Evolutionary conservation across 331 rosid genomes (phyloP), one percentile per base, ranked within the genome.

Genomic region (Stylosanthes scabra): DNA sequence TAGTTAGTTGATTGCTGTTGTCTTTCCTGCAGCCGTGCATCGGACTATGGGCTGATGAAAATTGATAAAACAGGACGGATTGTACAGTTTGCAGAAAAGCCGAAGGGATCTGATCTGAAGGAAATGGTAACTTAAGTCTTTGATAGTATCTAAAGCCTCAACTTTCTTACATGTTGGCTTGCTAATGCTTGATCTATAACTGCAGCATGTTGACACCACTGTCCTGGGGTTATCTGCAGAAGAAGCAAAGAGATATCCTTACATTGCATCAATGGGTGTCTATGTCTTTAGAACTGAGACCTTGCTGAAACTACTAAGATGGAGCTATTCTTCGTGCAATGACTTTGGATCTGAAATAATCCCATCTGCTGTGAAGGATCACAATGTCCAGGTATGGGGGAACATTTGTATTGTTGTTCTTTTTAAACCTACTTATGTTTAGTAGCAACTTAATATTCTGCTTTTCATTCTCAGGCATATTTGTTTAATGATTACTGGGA

Each of bases 401-500:
- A 50, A 61, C 63, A 40, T 77, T 70, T 13, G 40, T 42, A 7
- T 65, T 42, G 44, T 34, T 50, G 6, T 64, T 59, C 46, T 49
- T 45, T 72, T 65, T 31, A 44, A 45, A 3, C 27, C 40, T 34
- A 9, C 37, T 20, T 6, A 6, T 7, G 63, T 58, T 65, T 50
- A 71, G 12, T 13, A n/a, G 45, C 34, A 5, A 70, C 40, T n/a
- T 27, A 42, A 47, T 69, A 54, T 0, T 75, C 41, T 69, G 59
- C 11, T 7, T 73, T 51, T 59, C 72, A 39, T 68, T 77, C 11
- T 69, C 82, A 93, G 98, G 97, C 98, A 28, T 93, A 84, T 83
- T 76, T 93, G 70, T 93, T 93, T 84, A 90, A 93, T 77, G 96
- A 93, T 81, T 93, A 93, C 81, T 93, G 98, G 98, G 98, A 93